Percentiles rank a stretch among this genome's conserved stretches.
phyloP scores from a whole-genome alignment of 257 asterid species.

The Haberlea rhodopensis region DNA sequence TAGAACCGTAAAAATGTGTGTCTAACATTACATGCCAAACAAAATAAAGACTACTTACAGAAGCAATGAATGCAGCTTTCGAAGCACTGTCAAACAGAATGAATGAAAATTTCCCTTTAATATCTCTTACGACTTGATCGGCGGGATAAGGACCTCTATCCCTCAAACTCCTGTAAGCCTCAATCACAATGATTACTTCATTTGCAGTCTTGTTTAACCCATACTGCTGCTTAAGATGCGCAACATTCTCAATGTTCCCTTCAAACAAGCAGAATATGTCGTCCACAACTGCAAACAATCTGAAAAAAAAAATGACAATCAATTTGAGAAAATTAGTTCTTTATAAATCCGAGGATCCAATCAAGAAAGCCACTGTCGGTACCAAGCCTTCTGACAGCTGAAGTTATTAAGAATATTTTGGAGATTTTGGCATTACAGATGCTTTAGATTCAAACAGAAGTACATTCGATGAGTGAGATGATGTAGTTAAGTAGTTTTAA shows the following conservation, averaged over 20 bases:
- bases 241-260: slow-evolving; percentile 89
- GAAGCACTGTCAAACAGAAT: slow-evolving; percentile 65
- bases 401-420: too few relatives aligned
- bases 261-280: slow-evolving; percentile 92
- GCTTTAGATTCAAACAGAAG: background rate
- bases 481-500: too few relatives aligned
- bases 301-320: slow-evolving; percentile 22
- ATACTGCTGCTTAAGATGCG: slow-evolving; percentile 87
- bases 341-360: background rate
- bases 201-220: slow-evolving; percentile 84
- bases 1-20: background rate
- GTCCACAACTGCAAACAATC: slow-evolving; percentile 79
- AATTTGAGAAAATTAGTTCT: slow-evolving; percentile 3
- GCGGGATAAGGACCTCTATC: slow-evolving; percentile 98
- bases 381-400: slow-evolving; percentile 20
- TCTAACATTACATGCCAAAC: background rate
- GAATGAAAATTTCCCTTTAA: slow-evolving; percentile 80
- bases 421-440: background rate
- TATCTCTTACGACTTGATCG: slow-evolving; percentile 86
- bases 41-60: slow-evolving; percentile 46
- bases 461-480: too few relatives aligned
- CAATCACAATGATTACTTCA: slow-evolving; percentile 83
- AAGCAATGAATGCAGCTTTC: slow-evolving; percentile 59
- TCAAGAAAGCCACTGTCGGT: background rate
- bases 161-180: slow-evolving; percentile 90